These are phyloP conservation scores for Annulohypoxylon maeteangense DNA, from an alignment of 495 filamentous ascomycete species.

Conservation along the genomic window DNA sequence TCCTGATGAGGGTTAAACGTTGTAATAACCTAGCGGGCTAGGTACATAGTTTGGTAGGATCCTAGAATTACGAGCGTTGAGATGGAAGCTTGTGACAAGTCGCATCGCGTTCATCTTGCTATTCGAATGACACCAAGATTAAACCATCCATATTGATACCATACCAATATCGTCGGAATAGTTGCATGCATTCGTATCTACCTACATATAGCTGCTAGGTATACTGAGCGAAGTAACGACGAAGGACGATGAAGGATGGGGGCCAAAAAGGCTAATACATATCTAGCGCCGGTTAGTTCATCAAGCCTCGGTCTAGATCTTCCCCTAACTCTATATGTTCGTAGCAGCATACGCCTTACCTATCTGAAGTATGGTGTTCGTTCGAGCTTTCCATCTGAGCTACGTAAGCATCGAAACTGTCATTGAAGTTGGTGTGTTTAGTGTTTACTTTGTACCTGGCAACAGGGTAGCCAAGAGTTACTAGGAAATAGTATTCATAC, in stretches of 20 bases:
- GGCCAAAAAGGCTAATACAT: neutral
- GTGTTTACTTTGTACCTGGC: neutral
- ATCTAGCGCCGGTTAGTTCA: neutral
- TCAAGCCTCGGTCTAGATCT: slow-evolving; percentile 29
- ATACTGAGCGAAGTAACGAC: neutral
- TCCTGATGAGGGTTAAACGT: slow-evolving; percentile 32
- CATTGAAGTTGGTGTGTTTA: too few relatives aligned
- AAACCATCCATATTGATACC: neutral
- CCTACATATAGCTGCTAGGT: neutral
- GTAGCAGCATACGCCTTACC: neutral
- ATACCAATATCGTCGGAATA: too few relatives aligned
- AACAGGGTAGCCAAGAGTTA: neutral
- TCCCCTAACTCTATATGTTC: neutral
- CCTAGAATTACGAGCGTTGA: neutral
- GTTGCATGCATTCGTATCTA: neutral
- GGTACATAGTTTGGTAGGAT: neutral
- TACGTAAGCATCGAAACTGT: neutral
- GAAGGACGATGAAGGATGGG: neutral
- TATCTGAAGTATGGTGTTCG: slow-evolving; percentile 15
- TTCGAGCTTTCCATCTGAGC: neutral
- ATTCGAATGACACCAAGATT: neutral
- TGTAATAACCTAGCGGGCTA: slow-evolving; percentile 10
- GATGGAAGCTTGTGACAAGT: neutral
- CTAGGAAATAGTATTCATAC: too few relatives aligned
- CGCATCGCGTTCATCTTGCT: neutral